These are phyloP conservation scores for Puccinia brachypodii DNA, from an alignment of 1,284 basidiomycete genomes.

Conservation along the genomic window DNA sequence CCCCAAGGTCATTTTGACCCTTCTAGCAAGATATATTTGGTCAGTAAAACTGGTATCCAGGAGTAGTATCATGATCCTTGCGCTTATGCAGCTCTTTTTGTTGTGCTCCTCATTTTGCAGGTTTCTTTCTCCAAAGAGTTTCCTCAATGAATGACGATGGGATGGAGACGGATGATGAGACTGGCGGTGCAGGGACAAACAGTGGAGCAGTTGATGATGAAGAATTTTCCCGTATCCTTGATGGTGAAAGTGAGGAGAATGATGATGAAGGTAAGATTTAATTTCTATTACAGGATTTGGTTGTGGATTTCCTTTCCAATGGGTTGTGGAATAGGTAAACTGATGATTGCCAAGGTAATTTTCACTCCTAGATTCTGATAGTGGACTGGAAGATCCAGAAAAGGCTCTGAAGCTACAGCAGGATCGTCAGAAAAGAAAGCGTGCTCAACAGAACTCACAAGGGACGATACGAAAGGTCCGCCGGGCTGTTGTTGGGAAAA, in stretches of 20 bases:
- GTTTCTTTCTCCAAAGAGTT: no score
- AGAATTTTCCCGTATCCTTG: not conserved
- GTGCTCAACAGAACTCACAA: not conserved
- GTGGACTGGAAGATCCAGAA: not conserved
- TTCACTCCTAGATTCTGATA: not conserved
- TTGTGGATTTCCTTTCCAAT: no score
- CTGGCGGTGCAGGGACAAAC: no score
- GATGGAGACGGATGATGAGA: no score
- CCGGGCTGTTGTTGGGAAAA: not conserved
- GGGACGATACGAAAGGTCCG: not conserved
- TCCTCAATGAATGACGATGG: no score
- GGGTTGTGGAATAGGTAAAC: not conserved
- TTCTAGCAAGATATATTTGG: no score
- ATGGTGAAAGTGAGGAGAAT: not conserved
- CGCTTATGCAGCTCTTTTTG: no score
- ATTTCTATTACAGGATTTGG: not conserved
- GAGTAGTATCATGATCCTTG: no score
- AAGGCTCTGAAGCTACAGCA: not conserved
- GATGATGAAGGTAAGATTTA: not conserved
- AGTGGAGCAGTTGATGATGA: not conserved
- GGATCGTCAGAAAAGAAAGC: not conserved
- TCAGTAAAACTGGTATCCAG: no score
- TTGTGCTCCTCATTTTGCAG: no score
- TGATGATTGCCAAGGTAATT: not conserved
- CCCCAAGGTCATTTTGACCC: no score